phyloP scores from a whole-genome alignment of 495 filamentous ascomycete species.

The Cladorrhinum samala region DNA sequence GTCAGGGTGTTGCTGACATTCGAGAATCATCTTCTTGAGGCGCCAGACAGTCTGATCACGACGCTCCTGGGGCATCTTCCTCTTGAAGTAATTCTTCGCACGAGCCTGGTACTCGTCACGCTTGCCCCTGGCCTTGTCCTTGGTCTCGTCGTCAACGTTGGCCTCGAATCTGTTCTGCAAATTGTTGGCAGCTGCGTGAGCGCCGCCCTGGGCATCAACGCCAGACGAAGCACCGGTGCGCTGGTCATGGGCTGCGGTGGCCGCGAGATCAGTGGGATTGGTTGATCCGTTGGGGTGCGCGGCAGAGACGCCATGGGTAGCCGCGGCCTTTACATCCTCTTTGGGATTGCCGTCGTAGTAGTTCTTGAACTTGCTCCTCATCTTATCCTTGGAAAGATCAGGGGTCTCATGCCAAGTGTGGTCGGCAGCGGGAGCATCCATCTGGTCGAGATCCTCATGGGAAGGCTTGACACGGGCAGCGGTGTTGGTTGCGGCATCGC shows the following conservation, averaged over 20 bases:
- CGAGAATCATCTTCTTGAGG: constrained; percentile 95
- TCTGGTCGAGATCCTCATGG: constrained; percentile 67
- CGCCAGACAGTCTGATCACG: constrained; percentile 90
- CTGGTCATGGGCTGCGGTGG: constrained; percentile 21
- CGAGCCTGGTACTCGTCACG: constrained; percentile 48
- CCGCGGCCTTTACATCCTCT: constrained; percentile 46
- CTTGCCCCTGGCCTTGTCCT: constrained; percentile 43
- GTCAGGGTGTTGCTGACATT: constrained; percentile 89
- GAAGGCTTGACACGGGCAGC: constrained; percentile 70
- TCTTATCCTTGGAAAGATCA: constrained; percentile 60
- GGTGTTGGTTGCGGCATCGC: constrained; percentile 81
- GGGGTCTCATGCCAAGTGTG: constrained; percentile 93
- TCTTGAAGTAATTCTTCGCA: constrained; percentile 64
- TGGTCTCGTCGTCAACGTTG: constrained; percentile 56
- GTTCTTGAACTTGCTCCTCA: constrained; percentile 60
- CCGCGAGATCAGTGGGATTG: constrained; percentile 20
- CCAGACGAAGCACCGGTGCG: constrained; percentile 35
- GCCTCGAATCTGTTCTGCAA: constrained; percentile 44
- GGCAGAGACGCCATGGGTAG: constrained; percentile 18
- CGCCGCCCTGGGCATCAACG: constrained; percentile 50
- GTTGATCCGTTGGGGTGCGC: constrained; percentile 25
- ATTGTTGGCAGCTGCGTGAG: constrained; percentile 41
- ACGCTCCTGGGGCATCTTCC: constrained; percentile 88
- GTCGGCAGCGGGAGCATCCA: constrained; percentile 79
- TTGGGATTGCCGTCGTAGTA: constrained; percentile 49